Evolutionary conservation across 306 rosid genomes (phyloP).

Genomic region (Quercus rubra): DNA sequence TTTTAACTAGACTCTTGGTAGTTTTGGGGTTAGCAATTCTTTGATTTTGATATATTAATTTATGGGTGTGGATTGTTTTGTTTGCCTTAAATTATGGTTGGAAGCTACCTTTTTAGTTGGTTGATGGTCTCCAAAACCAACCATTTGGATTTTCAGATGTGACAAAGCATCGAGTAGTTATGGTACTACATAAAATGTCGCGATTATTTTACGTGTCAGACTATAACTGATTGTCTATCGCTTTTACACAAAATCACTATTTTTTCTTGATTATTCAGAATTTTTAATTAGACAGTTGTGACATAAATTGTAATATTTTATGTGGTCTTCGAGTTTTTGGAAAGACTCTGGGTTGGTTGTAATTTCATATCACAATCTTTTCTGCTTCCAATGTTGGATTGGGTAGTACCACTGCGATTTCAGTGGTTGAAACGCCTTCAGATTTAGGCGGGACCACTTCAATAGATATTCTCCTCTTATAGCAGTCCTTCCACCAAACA

Average conservation of each 20-base stretch:
- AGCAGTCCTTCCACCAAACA: background rate
- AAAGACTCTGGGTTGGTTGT: background rate
- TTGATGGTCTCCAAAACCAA: background rate
- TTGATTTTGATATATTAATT: background rate
- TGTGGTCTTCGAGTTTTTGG: accelerated
- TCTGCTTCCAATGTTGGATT: background rate
- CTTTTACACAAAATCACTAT: accelerated
- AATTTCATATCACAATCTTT: background rate
- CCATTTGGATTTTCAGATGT: too few species aligned
- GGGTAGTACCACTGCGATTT: background rate
- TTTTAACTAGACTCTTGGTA: too few species aligned
- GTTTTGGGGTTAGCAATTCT: background rate
- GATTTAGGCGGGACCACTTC: background rate
- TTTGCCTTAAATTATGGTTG: background rate
- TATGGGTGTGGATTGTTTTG: background rate
- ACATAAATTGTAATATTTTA: too few species aligned
- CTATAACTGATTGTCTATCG: accelerated
- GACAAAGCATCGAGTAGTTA: too few species aligned
- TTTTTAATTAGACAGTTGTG: accelerated
- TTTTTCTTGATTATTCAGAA: too few species aligned
- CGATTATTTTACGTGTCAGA: accelerated
- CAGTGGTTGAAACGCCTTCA: background rate
- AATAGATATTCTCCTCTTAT: background rate
- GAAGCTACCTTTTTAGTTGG: background rate
- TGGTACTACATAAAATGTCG: accelerated